These are phyloP conservation scores for Herpotrichia juniperi DNA, from an alignment of 2,329 filamentous ascomycete species.

Conservation along the genomic window DNA sequence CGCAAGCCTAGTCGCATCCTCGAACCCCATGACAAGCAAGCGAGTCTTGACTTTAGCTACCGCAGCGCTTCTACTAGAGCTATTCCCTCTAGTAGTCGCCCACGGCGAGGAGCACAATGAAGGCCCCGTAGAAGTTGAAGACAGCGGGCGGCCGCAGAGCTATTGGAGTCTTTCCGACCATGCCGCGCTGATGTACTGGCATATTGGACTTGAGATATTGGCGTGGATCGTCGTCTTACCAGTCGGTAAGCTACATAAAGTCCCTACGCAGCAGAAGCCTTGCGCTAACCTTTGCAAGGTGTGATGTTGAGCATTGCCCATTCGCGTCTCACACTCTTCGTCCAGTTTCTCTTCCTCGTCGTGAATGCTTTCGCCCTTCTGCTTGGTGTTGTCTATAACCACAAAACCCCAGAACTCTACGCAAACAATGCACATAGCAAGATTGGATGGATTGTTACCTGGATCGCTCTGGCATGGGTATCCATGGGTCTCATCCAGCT, in stretches of 20 bases:
- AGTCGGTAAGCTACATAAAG: constrained; percentile 61
- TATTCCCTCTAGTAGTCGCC: constrained; percentile 47
- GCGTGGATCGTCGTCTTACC: constrained; percentile 78
- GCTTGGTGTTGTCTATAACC: constrained; percentile 67
- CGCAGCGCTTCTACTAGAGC: constrained; percentile 48
- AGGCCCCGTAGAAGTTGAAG: constrained; percentile 16
- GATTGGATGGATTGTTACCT: constrained; percentile 83
- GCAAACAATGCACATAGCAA: constrained; percentile 87
- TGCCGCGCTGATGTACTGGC: constrained; percentile 66
- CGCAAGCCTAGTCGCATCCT: constrained; percentile 3
- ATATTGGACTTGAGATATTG: constrained; percentile 72
- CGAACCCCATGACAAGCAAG: constrained; percentile 33
- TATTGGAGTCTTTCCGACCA: constrained; percentile 66
- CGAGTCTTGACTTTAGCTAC: constrained; percentile 28
- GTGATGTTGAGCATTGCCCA: constrained; percentile 85
- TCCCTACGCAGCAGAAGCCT: constrained; percentile 6
- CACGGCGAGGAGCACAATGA: constrained; percentile 45
- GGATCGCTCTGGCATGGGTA: constrained; percentile 72
- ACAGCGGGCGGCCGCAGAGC: constrained; percentile 47
- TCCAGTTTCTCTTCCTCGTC: constrained; percentile 64
- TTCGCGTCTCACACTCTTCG: constrained; percentile 73
- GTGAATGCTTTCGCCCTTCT: constrained; percentile 50
- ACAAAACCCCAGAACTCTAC: constrained; percentile 83
- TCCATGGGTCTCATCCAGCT: constrained; percentile 69
- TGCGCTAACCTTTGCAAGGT: constrained; percentile 56